A percentile compares a stretch with the other conserved stretches of the same genome.
Evolutionary conservation across 441 rosid species (phyloP).

Genomic region (Omphalea diandra): DNA sequence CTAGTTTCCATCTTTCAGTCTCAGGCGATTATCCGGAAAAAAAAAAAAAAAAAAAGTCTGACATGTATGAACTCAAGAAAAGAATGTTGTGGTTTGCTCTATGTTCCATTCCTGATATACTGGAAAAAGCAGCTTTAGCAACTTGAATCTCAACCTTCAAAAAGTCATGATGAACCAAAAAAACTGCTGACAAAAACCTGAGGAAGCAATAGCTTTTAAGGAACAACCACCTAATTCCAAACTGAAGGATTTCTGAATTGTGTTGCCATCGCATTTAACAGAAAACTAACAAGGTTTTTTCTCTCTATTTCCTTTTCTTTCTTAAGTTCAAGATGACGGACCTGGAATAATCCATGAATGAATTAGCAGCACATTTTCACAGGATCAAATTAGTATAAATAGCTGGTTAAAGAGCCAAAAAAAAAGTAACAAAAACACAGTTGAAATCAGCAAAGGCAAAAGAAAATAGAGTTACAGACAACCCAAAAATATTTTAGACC

Average conservation of each 20-base stretch:
- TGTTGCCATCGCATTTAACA: constrained; percentile 62
- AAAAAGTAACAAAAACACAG: no score
- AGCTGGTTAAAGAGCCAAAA: neutral
- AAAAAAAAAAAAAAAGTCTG: neutral
- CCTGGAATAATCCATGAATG: constrained; percentile 39
- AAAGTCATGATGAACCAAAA: neutral
- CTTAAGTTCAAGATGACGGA: constrained; percentile 81
- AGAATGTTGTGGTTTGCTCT: neutral
- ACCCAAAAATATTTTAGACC: no score
- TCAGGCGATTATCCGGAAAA: neutral
- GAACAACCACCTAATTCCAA: constrained; percentile 46
- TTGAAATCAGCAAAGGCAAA: no score
- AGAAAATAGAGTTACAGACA: no score
- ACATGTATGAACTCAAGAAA: neutral
- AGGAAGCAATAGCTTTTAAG: neutral
- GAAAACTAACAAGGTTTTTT: constrained; percentile 64
- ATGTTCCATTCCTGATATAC: neutral
- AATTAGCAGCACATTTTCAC: constrained; percentile 10
- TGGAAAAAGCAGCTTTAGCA: neutral
- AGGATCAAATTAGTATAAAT: neutral
- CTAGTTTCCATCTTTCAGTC: neutral
- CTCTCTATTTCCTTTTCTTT: constrained; percentile 74
- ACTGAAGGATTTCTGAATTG: constrained; percentile 75
- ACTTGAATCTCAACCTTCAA: neutral
- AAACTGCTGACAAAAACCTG: neutral